Evolutionary conservation across 2,329 filamentous ascomycete genomes (phyloP).

Genomic region (Penicillium sp.): DNA sequence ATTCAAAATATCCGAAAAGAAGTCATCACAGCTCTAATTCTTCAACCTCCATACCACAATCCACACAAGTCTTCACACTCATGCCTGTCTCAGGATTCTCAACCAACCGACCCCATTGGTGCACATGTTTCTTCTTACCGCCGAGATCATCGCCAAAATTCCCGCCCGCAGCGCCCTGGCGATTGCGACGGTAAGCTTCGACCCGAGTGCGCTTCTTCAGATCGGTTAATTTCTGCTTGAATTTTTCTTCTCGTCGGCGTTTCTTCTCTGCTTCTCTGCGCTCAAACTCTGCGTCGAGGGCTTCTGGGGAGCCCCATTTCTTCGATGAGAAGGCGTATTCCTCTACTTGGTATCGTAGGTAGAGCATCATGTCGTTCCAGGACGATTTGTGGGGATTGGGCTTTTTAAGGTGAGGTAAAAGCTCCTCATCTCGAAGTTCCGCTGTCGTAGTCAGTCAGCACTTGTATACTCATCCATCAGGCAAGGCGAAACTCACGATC

Average conservation of each 20-base stretch:
- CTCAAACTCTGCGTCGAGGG: slow-evolving; percentile 83
- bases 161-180: slow-evolving; percentile 47
- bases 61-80: slow-evolving; percentile 66
- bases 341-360: slow-evolving; percentile 88
- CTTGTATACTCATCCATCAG: not conserved
- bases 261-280: slow-evolving; percentile 75
- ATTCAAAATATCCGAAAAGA: not conserved
- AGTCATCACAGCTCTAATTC: slow-evolving; percentile 56
- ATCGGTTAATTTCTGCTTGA: slow-evolving; percentile 81
- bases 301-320: slow-evolving; percentile 88
- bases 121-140: slow-evolving; percentile 69
- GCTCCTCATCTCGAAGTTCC: slow-evolving; percentile 81
- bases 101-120: slow-evolving; percentile 70
- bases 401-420: slow-evolving; percentile 80
- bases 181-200: slow-evolving; percentile 76
- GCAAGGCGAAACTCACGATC: slow-evolving; percentile 60
- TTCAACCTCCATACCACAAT: slow-evolving; percentile 65
- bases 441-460: slow-evolving; percentile 45
- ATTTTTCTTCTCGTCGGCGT: slow-evolving; percentile 81
- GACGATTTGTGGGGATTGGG: slow-evolving; percentile 95
- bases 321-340: slow-evolving; percentile 77
- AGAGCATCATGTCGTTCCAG: slow-evolving; percentile 99
- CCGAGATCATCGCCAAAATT: slow-evolving; percentile 74
- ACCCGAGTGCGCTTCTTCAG: slow-evolving; percentile 90
- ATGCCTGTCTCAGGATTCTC: slow-evolving; percentile 55